phyloP scores from a whole-genome alignment of 257 asterid genomes.

The Ehretia macrophylla region DNA sequence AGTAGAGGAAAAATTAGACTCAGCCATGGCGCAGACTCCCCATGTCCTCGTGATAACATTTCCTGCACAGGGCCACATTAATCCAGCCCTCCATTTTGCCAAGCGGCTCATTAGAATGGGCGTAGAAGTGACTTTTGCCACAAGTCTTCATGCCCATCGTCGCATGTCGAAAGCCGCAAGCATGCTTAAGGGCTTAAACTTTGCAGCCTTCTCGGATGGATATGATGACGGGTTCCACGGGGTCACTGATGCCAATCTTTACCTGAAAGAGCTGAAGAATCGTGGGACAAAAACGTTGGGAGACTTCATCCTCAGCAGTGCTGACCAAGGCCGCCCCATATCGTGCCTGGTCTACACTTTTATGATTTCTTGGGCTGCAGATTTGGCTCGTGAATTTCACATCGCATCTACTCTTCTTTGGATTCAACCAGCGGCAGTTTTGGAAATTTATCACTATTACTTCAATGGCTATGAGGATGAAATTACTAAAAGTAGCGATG shows the following conservation, averaged over 20 bases:
- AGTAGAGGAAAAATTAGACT: too few relatives aligned
- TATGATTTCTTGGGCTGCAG: conserved; percentile 47
- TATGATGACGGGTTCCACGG: conserved; percentile 35
- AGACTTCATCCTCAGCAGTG: conserved; percentile 14
- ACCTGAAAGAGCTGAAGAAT: conserved; percentile 19
- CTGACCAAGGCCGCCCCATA: conserved; percentile 35
- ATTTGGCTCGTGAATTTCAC: conserved; percentile 44
- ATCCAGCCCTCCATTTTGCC: conserved; percentile 18
- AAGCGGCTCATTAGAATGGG: conserved; percentile 9
- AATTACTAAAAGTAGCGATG: neutral
- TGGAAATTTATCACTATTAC: conserved; percentile 41
- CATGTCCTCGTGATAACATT: conserved; percentile 22
- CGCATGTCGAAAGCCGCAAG: conserved; percentile 6
- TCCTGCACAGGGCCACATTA: conserved; percentile 29
- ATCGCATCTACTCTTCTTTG: conserved; percentile 54
- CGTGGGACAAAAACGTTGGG: conserved; percentile 27
- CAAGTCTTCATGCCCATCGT: neutral
- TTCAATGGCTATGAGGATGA: conserved; percentile 42
- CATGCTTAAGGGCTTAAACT: conserved; percentile 24
- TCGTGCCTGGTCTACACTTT: conserved; percentile 41
- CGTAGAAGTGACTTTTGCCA: conserved; percentile 9
- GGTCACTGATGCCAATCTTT: conserved; percentile 6
- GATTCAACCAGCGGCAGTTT: conserved; percentile 60
- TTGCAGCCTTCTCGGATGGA: conserved; percentile 50
- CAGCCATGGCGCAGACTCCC: neutral